Base-by-base conservation (phyloP, 306 rosid species). In the Sesbania bispinosa region DNA sequence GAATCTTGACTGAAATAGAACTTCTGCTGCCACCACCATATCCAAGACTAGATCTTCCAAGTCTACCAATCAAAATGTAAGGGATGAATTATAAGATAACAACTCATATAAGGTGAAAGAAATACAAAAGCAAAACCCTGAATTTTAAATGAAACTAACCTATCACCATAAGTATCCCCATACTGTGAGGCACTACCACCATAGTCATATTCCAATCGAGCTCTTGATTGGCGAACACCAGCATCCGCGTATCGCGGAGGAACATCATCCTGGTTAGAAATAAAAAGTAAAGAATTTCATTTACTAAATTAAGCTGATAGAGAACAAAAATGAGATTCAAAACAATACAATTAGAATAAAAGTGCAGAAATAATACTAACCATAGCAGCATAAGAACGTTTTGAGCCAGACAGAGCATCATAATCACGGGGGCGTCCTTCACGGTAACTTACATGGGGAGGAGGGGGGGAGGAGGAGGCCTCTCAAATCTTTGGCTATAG, bases 181-280 rank as follows among this genome's bases (percentile, higher is more conserved):
- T 87, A 91, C 23, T 83, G 93, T 59, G 97, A 85, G 68, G 79
- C 80, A 76, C 96, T 75, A 71, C 86, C 79, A 35, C 83, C 86
- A 55, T 91, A 95, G n/a, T 94, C 97, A 58, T 94, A 88, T 75
- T 95, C 93, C 73, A 91, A 77, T 33, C 96, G 90, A 15, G 91
- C 77, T 82, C 99, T 91, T 52, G 97, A 91, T 57, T 89, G 97
- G 76, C 92, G 96, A 59, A 85, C 79, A 79, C 85, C 80, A 19
- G 79, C 51, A 48, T 91, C 99, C 27, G 86, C 80, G 86, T 88
- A 94, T 19, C 90, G 85, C 5, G 88, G 90, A 66, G 96, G 85
- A 53, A 82, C 87, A 70, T 95, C 97, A 53, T 87, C 97, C 99
- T 95, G 83, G 4, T 7, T 61, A 77, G 26, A 73, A 43, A 78